phyloP scores from a whole-genome alignment of 2,329 filamentous ascomycete species.

The Alternaria sp. region DNA sequence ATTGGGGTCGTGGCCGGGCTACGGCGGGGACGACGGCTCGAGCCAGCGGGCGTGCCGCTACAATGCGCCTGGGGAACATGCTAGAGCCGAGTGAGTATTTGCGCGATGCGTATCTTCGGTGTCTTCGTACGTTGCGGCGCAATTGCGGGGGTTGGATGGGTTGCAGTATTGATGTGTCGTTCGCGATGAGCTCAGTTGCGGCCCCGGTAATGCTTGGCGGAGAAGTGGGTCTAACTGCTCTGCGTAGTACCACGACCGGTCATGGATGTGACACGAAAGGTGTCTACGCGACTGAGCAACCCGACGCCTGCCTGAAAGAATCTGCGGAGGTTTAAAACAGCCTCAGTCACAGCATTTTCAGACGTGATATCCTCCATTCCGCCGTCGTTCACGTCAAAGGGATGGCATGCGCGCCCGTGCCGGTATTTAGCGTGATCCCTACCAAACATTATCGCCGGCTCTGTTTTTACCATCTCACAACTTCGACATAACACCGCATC shows the following conservation, averaged over 20 bases:
- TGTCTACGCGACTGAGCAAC: constrained; percentile 11
- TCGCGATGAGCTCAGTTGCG: constrained; percentile 38
- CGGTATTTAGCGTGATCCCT: constrained; percentile 19
- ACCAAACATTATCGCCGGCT: constrained; percentile 16
- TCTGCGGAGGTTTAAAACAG: background rate
- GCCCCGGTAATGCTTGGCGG: constrained; percentile 19
- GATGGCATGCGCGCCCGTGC: constrained; percentile 9
- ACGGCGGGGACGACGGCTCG: constrained; percentile 42
- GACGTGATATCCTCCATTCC: background rate
- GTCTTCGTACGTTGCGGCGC: constrained; percentile 38
- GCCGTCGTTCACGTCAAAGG: constrained; percentile 6
- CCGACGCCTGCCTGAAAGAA: background rate
- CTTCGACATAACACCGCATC: constrained; percentile 42
- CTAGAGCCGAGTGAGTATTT: constrained; percentile 52
- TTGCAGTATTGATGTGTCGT: constrained; percentile 30
- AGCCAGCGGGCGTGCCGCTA: constrained; percentile 50
- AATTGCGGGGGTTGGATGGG: constrained; percentile 21
- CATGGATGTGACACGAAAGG: constrained; percentile 9
- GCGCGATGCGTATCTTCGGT: constrained; percentile 13
- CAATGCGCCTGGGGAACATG: constrained; percentile 54
- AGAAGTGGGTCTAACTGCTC: constrained; percentile 13
- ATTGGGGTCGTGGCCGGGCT: constrained; percentile 36
- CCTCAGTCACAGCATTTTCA: background rate
- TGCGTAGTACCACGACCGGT: constrained; percentile 4
- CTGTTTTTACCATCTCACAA: constrained; percentile 24